Conservation (phyloP, 345 rosid species). For the Boechera retrofracta region DNA sequence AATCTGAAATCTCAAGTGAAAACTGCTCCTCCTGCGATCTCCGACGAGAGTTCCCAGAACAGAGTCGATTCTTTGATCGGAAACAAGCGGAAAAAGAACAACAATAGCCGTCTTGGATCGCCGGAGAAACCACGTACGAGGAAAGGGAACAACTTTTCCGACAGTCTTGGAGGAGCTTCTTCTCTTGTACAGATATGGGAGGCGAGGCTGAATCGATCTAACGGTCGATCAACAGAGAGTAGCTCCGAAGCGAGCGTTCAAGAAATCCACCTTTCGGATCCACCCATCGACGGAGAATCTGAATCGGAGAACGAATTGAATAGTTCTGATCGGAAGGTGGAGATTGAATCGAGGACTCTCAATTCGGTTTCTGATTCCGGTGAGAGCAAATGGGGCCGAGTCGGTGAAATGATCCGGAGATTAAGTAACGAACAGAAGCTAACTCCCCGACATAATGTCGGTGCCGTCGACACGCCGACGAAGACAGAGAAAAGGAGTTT, state of each 20-base stretch:
- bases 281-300: conserved; percentile 28
- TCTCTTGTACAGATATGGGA: conserved; percentile 99
- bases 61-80: conserved; percentile 26
- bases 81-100: conserved; percentile 25
- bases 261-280: conserved; percentile 22
- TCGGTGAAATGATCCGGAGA: conserved; percentile 67
- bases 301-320: conserved; percentile 46
- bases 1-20: conserved; percentile 57
- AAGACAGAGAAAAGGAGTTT: conserved; percentile 32
- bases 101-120: conserved; percentile 28
- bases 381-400: conserved; percentile 60
- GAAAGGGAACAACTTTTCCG: conserved; percentile 18
- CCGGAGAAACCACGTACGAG: conserved; percentile 29
- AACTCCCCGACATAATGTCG: conserved; percentile 34
- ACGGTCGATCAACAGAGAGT: conserved; percentile 29
- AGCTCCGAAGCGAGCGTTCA: conserved; percentile 15
- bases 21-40: conserved; percentile 32
- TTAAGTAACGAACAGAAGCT: conserved; percentile 42
- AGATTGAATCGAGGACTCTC: conserved; percentile 34
- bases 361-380: conserved; percentile 21
- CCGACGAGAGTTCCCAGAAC: conserved; percentile 35
- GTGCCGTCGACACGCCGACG: neutral
- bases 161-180: conserved; percentile 59
- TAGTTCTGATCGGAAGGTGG: conserved; percentile 21
- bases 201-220: conserved; percentile 62